phyloP scores from a whole-genome alignment of 2,329 filamentous ascomycete species.

The Cladosporium phlei region DNA sequence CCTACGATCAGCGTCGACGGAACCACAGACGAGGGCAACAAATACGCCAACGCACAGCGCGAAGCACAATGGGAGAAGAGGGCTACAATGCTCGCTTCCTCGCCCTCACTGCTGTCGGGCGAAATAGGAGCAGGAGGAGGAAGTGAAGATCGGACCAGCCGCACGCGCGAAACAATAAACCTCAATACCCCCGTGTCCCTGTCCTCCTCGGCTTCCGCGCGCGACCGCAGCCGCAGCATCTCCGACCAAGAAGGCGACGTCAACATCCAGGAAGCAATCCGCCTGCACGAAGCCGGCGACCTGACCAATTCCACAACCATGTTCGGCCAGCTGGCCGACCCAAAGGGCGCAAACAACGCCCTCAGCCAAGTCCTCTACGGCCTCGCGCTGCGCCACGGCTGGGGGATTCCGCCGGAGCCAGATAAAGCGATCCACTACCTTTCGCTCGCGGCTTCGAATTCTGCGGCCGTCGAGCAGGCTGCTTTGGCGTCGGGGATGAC shows the following conservation, averaged over 20 bases:
- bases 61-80: slow-evolving; percentile 88
- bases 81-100: slow-evolving; percentile 77
- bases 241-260: slow-evolving; percentile 38
- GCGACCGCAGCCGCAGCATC: slow-evolving; percentile 32
- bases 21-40: slow-evolving; percentile 34
- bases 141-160: slow-evolving; percentile 1
- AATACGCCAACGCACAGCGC: slow-evolving; percentile 41
- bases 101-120: slow-evolving; percentile 36
- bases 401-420: slow-evolving; percentile 75
- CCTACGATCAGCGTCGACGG: slow-evolving; percentile 12
- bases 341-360: slow-evolving; percentile 80
- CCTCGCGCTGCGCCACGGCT: slow-evolving; percentile 87
- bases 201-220: not conserved
- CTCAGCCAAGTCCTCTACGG: slow-evolving; percentile 94
- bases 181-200: not conserved
- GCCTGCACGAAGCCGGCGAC: slow-evolving; percentile 80
- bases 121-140: slow-evolving; percentile 18
- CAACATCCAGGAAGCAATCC: slow-evolving; percentile 92
- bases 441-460: slow-evolving; percentile 82
- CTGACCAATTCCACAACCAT: slow-evolving; percentile 74
- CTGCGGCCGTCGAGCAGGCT: slow-evolving; percentile 77
- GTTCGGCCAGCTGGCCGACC: slow-evolving; percentile 80
- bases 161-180: not conserved
- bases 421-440: slow-evolving; percentile 76
- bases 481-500: slow-evolving; percentile 83